phyloP scores from a whole-genome alignment of 805 yeast species.

The Saturnispora mendoncae region DNA sequence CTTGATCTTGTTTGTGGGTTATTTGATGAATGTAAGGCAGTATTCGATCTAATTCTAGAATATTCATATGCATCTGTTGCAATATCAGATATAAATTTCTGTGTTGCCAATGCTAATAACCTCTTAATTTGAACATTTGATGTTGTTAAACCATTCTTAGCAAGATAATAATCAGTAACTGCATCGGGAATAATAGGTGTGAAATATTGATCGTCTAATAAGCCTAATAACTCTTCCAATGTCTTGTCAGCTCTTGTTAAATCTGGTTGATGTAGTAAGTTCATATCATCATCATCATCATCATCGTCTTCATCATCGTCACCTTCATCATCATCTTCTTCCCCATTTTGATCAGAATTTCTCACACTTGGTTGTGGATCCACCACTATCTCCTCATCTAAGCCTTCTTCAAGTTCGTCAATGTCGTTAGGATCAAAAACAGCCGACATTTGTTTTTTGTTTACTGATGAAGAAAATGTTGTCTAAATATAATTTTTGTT shows the following conservation, averaged over 20 bases:
- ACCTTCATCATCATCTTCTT: slow-evolving; percentile 4
- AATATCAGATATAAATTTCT: slow-evolving; percentile 86
- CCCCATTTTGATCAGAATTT: slow-evolving; percentile 7
- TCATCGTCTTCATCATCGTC: slow-evolving; percentile 6
- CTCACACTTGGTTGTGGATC: neutral
- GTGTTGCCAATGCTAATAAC: slow-evolving; percentile 87
- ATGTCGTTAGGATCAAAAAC: slow-evolving; percentile 1
- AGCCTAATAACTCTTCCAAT: slow-evolving; percentile 68
- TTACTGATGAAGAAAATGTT: neutral
- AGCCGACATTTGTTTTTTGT: neutral
- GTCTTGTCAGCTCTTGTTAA: slow-evolving; percentile 73
- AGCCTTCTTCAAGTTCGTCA: slow-evolving; percentile 2
- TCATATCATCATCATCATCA: slow-evolving; percentile 1
- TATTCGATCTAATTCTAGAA: slow-evolving; percentile 81
- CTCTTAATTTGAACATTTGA: slow-evolving; percentile 73
- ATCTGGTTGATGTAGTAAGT: slow-evolving; percentile 41
- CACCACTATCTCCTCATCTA: neutral
- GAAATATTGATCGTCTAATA: slow-evolving; percentile 91
- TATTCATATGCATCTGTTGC: slow-evolving; percentile 97
- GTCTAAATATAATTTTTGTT: too few species aligned
- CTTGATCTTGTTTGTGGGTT: slow-evolving; percentile 83
- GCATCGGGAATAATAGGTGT: slow-evolving; percentile 97
- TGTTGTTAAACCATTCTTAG: slow-evolving; percentile 48
- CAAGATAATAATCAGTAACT: slow-evolving; percentile 84
- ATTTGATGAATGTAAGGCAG: slow-evolving; percentile 75